Conservation (phyloP, 2,329 filamentous ascomycete genomes). For the Fusarium pseudocircinatum region DNA sequence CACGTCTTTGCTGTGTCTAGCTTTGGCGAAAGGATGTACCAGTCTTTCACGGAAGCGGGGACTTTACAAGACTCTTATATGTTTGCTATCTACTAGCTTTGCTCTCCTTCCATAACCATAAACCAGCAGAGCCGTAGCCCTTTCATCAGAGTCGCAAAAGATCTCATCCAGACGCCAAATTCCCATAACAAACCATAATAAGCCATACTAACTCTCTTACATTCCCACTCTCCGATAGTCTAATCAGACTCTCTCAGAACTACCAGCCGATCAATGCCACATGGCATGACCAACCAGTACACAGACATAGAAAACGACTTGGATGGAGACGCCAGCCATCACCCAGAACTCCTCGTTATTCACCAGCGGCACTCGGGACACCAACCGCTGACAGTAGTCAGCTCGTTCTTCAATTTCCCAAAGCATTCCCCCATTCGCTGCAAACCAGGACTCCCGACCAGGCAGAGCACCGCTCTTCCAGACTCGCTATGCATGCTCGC, state of each 20-base stretch:
- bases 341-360: not conserved
- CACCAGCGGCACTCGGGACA: rapidly evolving
- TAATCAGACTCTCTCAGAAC: not conserved
- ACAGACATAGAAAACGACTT: rapidly evolving
- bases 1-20: rapidly evolving
- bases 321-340: rapidly evolving
- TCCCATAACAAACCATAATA: not conserved
- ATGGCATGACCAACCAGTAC: rapidly evolving
- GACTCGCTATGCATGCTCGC: not conserved
- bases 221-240: not conserved
- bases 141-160: not conserved
- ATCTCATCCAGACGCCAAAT: not conserved
- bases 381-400: rapidly evolving
- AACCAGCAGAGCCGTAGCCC: rapidly evolving
- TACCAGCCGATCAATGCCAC: not conserved
- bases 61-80: not conserved
- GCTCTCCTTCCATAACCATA: rapidly evolving
- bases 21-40: rapidly evolving
- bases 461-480: not conserved
- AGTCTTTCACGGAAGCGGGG: rapidly evolving
- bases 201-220: not conserved
- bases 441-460: not conserved
- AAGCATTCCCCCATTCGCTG: rapidly evolving
- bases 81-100: not conserved
- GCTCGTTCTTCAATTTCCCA: rapidly evolving